phyloP scores from a whole-genome alignment of 805 yeast genomes.

The Saccharomycopsis javanensis region DNA sequence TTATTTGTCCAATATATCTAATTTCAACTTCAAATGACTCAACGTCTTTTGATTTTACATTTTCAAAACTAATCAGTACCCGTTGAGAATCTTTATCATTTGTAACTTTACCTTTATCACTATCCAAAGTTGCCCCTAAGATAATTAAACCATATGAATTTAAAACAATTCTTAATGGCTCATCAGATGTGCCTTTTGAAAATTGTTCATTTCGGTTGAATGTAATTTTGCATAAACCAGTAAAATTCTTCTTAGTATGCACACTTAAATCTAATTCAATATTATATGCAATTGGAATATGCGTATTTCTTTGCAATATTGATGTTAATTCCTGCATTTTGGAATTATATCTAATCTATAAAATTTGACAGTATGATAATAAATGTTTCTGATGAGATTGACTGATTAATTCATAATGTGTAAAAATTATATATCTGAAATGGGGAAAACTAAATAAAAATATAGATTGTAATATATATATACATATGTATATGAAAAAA shows the following conservation, averaged over 20 bases:
- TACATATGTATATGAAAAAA: too few relatives aligned
- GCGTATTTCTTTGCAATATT: constrained; percentile 15
- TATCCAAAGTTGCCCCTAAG: constrained; percentile 13
- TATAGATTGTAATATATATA: too few relatives aligned
- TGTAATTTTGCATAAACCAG: constrained; percentile 30
- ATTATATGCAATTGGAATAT: constrained; percentile 27
- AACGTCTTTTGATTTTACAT: constrained; percentile 21
- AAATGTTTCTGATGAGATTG: too few relatives aligned
- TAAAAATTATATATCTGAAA: too few relatives aligned
- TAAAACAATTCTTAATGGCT: constrained; percentile 24
- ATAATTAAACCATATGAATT: constrained; percentile 30
- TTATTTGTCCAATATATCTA: constrained; percentile 42
- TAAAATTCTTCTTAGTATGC: constrained; percentile 39
- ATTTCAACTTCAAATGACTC: constrained; percentile 24
- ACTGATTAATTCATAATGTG: too few relatives aligned
- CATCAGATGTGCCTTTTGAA: constrained; percentile 1
- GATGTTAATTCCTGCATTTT: background rate
- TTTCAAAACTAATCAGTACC: constrained; percentile 25
- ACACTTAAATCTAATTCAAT: constrained; percentile 29
- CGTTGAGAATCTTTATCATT: constrained; percentile 34
- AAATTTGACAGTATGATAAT: too few relatives aligned
- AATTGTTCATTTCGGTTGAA: constrained; percentile 21
- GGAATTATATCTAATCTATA: too few relatives aligned
- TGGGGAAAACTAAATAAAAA: too few relatives aligned
- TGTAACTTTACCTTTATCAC: constrained; percentile 26